Evolutionary conservation across 768 basidiomycete species (phyloP).

Genomic region (Postia placenta): DNA sequence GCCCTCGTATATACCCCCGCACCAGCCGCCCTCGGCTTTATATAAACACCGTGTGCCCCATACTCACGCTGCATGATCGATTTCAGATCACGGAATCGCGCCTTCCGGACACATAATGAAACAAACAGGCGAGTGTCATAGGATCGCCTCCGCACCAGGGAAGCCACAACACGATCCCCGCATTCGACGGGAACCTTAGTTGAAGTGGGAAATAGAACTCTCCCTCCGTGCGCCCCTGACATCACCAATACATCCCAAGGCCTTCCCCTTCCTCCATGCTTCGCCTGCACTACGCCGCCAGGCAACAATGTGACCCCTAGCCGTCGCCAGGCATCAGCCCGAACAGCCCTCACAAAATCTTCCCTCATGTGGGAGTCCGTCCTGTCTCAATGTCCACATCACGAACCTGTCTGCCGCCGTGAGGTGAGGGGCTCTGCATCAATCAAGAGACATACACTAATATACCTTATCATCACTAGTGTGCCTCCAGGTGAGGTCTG

Average conservation of each 20-base stretch:
- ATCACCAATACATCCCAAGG: constrained; percentile 5
- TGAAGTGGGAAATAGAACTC: constrained; percentile 2
- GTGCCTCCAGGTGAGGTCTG: background rate
- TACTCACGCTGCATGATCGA: constrained; percentile 20
- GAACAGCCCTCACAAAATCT: background rate
- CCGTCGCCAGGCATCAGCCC: background rate
- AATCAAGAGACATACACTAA: background rate
- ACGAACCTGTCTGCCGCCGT: background rate
- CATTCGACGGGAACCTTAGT: constrained; percentile 5
- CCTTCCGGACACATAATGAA: constrained; percentile 12
- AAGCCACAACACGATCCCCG: background rate
- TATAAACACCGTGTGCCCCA: constrained; percentile 15
- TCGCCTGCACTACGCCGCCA: background rate
- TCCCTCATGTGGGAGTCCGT: no score
- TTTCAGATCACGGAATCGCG: constrained; percentile 16
- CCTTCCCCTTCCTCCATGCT: background rate
- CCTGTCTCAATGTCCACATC: background rate
- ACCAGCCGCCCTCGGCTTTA: constrained; percentile 3
- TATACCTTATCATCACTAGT: background rate
- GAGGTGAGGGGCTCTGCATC: background rate
- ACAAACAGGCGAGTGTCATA: constrained; percentile 5
- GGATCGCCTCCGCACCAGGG: background rate
- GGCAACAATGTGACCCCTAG: background rate
- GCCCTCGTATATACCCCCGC: constrained; percentile 1
- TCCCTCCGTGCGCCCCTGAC: background rate